Conservation (phyloP, 306 rosid genomes). For the Prunus fruticosa region DNA sequence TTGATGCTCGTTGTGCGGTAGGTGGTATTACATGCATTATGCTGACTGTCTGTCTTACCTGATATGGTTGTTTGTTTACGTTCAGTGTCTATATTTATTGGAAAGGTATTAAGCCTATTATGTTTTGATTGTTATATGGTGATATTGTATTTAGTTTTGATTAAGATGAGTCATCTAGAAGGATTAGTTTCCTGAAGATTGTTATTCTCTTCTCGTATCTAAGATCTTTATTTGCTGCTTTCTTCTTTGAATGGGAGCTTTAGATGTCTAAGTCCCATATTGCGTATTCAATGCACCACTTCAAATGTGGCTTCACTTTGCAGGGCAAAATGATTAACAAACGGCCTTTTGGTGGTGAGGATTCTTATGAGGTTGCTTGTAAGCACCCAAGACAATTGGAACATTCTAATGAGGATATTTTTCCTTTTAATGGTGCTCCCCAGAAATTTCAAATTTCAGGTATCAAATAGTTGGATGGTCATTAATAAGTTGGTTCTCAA, state of each 20-base stretch:
- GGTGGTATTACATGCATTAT: background rate
- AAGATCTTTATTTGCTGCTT: background rate
- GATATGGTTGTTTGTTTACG: background rate
- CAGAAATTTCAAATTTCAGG: conserved; percentile 27
- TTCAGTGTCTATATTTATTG: background rate
- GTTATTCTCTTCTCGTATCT: conserved; percentile 1
- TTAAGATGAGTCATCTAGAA: background rate
- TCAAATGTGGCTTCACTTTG: conserved; percentile 12
- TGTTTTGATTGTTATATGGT: background rate
- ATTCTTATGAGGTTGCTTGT: conserved; percentile 31
- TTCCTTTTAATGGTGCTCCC: conserved; percentile 3
- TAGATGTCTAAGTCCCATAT: background rate
- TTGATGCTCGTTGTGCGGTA: background rate
- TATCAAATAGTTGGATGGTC: conserved; percentile 8
- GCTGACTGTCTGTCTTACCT: background rate
- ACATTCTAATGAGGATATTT: conserved; percentile 14
- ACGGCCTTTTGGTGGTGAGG: conserved; percentile 25
- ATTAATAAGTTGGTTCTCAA: background rate
- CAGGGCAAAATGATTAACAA: conserved; percentile 33
- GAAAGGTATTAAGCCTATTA: background rate
- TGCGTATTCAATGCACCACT: background rate
- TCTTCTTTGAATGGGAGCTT: background rate
- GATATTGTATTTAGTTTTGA: too few relatives aligned
- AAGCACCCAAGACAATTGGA: conserved; percentile 32
- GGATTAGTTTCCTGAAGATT: background rate